Evolutionary conservation across 176 grass and related monocot genomes (phyloP), one percentile per base, ranked within the genome.

Genomic region (Zoysia pacifica): DNA sequence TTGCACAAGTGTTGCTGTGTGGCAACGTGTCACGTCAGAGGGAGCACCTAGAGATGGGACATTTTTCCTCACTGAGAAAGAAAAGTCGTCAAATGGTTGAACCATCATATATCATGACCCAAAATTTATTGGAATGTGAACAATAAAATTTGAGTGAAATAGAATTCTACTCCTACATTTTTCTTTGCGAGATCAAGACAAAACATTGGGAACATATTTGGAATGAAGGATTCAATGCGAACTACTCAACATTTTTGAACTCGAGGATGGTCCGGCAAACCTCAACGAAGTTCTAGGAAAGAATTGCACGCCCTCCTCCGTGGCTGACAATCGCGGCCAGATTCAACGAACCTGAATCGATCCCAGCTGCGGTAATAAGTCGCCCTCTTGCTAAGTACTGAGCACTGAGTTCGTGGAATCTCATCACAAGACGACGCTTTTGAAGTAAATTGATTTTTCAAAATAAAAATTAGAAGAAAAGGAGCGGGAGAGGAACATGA

Each of bases 341-440:
- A 50, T 87, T 83, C 86, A 83, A 7, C 83, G 86, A 83, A 87
- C 59, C 59, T 83, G 79, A 72, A 43, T 38, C 61, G 35, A 43
- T 38, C 61, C 42, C 67, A 14, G 39, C 50, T 69, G 2, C 40
- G 50, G 28, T 28, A 28, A 69, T 69, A 6, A n/a, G 35, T 51
- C 48, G 49, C 39, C 38, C 5, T 42, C 14, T 46, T 9, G 2
- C 36, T 12, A 8, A 13, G 5, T 28, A 39, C 50, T 43, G 14
- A 11, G 42, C 69, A 73, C 13, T 42, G 11, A 74, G n/a, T 65
- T 54, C 16, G 16, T 60, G 35, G 62, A 63, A 43, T 68, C 12
- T 7, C 14, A 18, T 15, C 36, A 7, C 13, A 5, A 15, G 3
- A n/a, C 0, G 49, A 5, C 67, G 4, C 43, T 83, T 76, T 58